Percentiles rank a stretch among this genome's conserved stretches.
Evolutionary conservation across 441 rosid genomes (phyloP).

Genomic region (Croton laevigatus): DNA sequence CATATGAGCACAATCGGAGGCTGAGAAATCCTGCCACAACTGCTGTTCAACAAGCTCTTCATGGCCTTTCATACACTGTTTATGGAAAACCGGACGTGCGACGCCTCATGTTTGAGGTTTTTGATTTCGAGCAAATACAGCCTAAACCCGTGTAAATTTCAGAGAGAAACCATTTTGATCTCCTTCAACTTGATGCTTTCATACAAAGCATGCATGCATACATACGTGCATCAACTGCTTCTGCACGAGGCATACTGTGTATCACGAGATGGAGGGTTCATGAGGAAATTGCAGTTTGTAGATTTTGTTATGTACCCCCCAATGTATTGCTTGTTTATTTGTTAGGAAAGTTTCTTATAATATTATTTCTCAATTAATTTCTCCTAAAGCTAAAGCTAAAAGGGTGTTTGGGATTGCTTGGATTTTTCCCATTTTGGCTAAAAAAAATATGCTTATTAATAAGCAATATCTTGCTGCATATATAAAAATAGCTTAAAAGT

Average conservation of each 20-base stretch:
- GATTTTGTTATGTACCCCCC: neutral
- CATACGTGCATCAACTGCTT: neutral
- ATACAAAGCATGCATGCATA: too few relatives aligned
- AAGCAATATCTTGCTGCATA: too few relatives aligned
- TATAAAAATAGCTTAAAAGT: too few relatives aligned
- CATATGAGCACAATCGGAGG: constrained; percentile 74
- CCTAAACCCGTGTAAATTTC: constrained; percentile 66
- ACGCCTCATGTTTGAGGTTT: constrained; percentile 89
- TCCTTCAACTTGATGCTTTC: neutral
- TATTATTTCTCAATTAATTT: too few relatives aligned
- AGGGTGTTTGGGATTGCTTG: too few relatives aligned
- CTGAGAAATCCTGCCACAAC: constrained; percentile 79
- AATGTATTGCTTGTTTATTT: neutral
- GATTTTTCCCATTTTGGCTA: too few relatives aligned
- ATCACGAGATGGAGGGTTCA: neutral
- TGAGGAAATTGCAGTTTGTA: neutral
- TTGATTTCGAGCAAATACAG: constrained; percentile 89
- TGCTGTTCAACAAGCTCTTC: constrained; percentile 84
- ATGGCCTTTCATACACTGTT: constrained; percentile 73
- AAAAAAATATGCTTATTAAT: too few relatives aligned
- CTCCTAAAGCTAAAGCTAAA: too few relatives aligned
- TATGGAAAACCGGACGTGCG: constrained; percentile 87
- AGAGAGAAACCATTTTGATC: neutral
- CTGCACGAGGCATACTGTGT: neutral
- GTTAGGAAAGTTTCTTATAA: neutral